These are phyloP conservation scores for Skeletonema costatum DNA, from an alignment of 108 stramenopile species.

Conservation along the genomic window DNA sequence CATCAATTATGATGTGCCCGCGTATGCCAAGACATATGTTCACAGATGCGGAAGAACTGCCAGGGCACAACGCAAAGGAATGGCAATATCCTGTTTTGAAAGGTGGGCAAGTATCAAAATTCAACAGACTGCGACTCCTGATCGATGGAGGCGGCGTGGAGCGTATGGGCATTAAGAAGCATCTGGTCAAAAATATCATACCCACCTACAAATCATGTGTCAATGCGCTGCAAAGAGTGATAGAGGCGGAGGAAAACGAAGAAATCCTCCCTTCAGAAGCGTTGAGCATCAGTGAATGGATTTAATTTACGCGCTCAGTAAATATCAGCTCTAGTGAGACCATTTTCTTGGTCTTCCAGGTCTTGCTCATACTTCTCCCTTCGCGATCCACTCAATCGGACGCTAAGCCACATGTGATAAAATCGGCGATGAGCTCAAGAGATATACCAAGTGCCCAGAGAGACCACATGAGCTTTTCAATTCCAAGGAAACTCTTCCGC, in stretches of 20 bases:
- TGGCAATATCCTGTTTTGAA: conserved; percentile 73
- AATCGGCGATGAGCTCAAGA: conserved; percentile 43
- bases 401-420: conserved; percentile 18
- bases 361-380: conserved; percentile 3
- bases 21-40: conserved; percentile 84
- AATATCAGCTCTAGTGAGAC: not conserved
- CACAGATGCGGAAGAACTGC: conserved; percentile 86
- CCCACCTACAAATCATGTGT: conserved; percentile 62
- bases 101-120: conserved; percentile 70
- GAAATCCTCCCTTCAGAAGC: conserved; percentile 30
- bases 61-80: conserved; percentile 71
- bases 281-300: conserved; percentile 26
- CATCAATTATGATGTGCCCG: conserved; percentile 84
- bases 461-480: conserved; percentile 36
- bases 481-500: conserved; percentile 37
- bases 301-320: not conserved
- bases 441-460: conserved; percentile 40
- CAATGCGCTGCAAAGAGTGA: conserved; percentile 49
- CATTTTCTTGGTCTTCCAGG: not conserved
- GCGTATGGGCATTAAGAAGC: conserved; percentile 52
- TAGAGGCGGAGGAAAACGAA: conserved; percentile 68
- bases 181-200: conserved; percentile 54
- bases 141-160: conserved; percentile 55
- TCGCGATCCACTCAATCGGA: conserved; percentile 17
- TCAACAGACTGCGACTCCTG: conserved; percentile 60